Evolutionary conservation across 306 rosid species (phyloP).

Genomic region (Vigna radiata): DNA sequence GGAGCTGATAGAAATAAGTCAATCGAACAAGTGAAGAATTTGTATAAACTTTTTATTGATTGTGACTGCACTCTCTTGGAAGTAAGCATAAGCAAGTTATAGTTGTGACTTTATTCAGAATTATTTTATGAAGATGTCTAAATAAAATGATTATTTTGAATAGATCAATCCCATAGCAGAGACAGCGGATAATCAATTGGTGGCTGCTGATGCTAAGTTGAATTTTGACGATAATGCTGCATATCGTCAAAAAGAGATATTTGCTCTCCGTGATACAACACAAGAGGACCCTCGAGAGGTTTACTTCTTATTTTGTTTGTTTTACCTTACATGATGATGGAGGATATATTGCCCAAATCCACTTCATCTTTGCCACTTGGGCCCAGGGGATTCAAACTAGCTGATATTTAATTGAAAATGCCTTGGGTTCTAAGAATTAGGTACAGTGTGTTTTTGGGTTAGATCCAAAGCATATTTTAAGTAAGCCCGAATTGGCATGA

Average conservation of each 20-base stretch:
- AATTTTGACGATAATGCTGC: conserved; percentile 99
- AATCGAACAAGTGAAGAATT: conserved; percentile 97
- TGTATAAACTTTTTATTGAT: conserved; percentile 81
- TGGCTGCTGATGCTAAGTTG: conserved; percentile 99
- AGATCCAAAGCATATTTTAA: conserved; percentile 10
- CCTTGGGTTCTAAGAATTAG: neutral
- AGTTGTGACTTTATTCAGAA: conserved; percentile 21
- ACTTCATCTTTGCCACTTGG: conserved; percentile 15
- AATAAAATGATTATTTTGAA: conserved; percentile 38
- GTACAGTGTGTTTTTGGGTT: neutral
- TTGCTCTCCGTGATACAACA: conserved; percentile 90
- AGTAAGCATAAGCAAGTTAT: conserved; percentile 63
- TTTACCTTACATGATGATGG: conserved; percentile 18
- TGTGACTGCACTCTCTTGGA: conserved; percentile 94
- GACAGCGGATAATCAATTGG: conserved; percentile 92
- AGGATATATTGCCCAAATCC: neutral
- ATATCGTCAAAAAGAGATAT: conserved; percentile 85
- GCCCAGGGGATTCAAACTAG: neutral
- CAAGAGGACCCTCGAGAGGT: conserved; percentile 99
- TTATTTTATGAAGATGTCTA: conserved; percentile 14
- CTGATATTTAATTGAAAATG: neutral
- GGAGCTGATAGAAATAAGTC: conserved; percentile 75
- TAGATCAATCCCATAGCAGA: conserved; percentile 98
- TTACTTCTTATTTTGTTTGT: conserved; percentile 18
- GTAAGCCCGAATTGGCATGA: neutral